Base-by-base conservation (phyloP, 2,329 filamentous ascomycete species). In the Fusarium illudens region DNA sequence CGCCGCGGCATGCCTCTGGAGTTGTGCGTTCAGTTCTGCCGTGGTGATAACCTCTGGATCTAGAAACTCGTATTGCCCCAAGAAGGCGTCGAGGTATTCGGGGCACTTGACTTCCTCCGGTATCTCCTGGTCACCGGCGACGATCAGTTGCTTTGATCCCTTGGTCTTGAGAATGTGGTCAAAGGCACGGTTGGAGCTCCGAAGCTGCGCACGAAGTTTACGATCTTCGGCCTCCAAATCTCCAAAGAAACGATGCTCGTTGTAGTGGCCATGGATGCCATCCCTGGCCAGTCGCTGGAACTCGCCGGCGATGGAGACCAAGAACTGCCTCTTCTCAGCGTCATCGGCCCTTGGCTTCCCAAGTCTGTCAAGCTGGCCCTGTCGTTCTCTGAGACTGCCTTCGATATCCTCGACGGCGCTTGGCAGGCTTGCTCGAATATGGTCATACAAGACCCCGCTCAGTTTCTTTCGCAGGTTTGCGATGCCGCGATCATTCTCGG, bases 221-320 rank as follows among this genome's bases (percentile, higher is more conserved):
- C 67, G 64, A 0, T 61, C 37, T 2, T 68, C 63, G 0, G 54
- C 57, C 0, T 70, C 54, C 1, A 71, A 12, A 0, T 48, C 67
- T 2, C 76, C 75, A 32, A 84, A 84, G 55, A 84, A 84, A 0
- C 64, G 74, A 56, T 79, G 42, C 10, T 46, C 75, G 6, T 60
- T 71, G 46, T 79, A 79, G 3, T 66, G 67, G 0, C 78, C 78
- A 0, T 72, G 25, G 2, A 76, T 65, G 0, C 73, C 76, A 32
- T 78, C 74, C 3, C 71, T 60, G 1, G 75, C 72, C 4, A 79
- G 61, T 0, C 64, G 64, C 27, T 78, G 78, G 39, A 82, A 83
- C 0, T 71, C 64, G 25, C 72, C 72, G 9, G 81, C 78, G 12
- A 82, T 77, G 0, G 65, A 53, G 1, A 83, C 64, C 4, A 82